Conservation (phyloP, 345 rosid species). For the Conringia planisiliqua region DNA sequence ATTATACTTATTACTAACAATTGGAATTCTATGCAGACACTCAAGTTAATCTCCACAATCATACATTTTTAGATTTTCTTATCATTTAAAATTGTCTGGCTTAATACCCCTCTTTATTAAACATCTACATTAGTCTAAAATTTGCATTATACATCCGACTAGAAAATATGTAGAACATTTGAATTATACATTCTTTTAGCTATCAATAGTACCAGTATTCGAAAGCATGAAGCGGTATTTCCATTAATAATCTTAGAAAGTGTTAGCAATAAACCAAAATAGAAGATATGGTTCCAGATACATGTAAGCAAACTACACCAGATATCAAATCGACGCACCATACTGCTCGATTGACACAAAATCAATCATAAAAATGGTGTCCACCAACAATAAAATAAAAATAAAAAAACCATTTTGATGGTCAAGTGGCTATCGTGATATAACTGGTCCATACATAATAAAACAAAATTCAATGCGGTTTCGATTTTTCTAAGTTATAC, state of each 20-base stretch:
- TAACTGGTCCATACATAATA: constrained; percentile 8
- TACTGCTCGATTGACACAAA: background rate
- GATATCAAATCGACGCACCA: background rate
- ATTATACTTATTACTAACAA: no score
- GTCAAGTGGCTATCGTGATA: constrained; percentile 6
- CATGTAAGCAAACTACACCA: background rate
- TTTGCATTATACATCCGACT: background rate
- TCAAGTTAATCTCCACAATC: no score
- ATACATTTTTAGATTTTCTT: background rate
- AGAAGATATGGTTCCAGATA: constrained; percentile 1
- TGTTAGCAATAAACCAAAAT: background rate
- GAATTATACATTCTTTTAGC: background rate
- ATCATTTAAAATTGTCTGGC: background rate
- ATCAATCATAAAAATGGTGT: background rate
- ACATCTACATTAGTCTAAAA: background rate
- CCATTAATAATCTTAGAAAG: background rate
- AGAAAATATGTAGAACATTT: background rate
- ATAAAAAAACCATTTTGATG: background rate
- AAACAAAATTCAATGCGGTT: constrained; percentile 13
- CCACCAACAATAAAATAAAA: background rate
- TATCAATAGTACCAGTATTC: background rate
- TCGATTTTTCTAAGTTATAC: constrained; percentile 6
- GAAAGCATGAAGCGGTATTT: background rate
- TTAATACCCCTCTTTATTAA: background rate
- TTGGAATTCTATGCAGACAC: no score